phyloP scores from a whole-genome alignment of 2,329 filamentous ascomycete genomes.

The Salinomyces thailandicus region DNA sequence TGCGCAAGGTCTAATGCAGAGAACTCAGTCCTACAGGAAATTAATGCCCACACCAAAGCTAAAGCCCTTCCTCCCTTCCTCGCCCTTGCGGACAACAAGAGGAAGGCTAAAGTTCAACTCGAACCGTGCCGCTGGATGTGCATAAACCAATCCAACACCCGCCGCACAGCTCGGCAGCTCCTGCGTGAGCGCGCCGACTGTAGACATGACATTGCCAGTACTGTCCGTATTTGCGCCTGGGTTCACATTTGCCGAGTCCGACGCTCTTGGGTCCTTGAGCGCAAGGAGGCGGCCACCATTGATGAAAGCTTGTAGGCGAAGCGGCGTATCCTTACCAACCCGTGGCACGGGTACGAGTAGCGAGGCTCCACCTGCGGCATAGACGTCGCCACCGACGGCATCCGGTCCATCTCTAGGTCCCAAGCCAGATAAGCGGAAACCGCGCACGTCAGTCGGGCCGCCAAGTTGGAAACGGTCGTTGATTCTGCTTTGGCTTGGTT shows the following conservation, averaged over 20 bases:
- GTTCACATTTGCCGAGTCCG: slow-evolving; percentile 32
- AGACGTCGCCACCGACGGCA: slow-evolving; percentile 82
- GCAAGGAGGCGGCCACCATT: slow-evolving; percentile 81
- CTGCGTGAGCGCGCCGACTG: slow-evolving; percentile 59
- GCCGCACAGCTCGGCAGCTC: slow-evolving; percentile 77
- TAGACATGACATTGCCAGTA: slow-evolving; percentile 45
- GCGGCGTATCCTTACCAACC: slow-evolving; percentile 68
- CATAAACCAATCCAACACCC: slow-evolving; percentile 85
- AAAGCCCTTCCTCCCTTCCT: slow-evolving; percentile 81
- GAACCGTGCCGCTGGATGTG: slow-evolving; percentile 83
- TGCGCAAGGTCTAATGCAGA: too few species aligned
- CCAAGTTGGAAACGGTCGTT: slow-evolving; percentile 95
- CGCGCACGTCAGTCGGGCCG: slow-evolving; percentile 86
- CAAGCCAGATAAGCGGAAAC: slow-evolving; percentile 80
- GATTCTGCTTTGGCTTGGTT: slow-evolving; percentile 60
- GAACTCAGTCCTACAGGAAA: slow-evolving; percentile 58
- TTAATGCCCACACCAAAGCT: slow-evolving; percentile 95
- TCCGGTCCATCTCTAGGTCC: slow-evolving; percentile 80
- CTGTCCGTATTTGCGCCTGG: slow-evolving; percentile 35
- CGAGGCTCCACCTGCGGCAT: slow-evolving; percentile 78
- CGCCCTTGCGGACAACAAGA: slow-evolving; percentile 67
- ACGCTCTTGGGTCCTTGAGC: slow-evolving; percentile 43
- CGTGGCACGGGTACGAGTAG: slow-evolving; percentile 76
- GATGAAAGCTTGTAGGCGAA: slow-evolving; percentile 81
- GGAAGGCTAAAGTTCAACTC: slow-evolving; percentile 94